Conservation (phyloP, 371 early-diverging fungal species). For the Syncephalis fuscata region DNA sequence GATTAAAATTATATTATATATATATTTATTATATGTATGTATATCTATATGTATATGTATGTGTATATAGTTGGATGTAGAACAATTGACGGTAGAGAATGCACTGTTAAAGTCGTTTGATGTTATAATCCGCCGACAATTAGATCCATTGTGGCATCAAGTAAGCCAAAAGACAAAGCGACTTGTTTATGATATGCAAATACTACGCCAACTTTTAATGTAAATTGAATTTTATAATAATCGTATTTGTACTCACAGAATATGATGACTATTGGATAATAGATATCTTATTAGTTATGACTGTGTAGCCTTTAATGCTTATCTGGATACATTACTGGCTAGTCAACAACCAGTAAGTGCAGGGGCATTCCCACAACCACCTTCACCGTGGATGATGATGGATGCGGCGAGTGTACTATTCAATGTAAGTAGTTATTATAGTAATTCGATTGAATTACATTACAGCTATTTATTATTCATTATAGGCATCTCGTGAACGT, state of each 20-base stretch:
- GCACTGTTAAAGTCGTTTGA: slow-evolving; percentile 73
- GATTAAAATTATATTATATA: neutral
- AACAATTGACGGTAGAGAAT: slow-evolving; percentile 72
- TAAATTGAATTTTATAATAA: slow-evolving; percentile 8
- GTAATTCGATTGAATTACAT: neutral
- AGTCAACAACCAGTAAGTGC: slow-evolving; percentile 18
- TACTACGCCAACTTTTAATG: slow-evolving; percentile 48
- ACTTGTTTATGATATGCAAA: slow-evolving; percentile 53
- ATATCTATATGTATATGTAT: too few species aligned
- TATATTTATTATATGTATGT: too few species aligned
- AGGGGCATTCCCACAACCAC: slow-evolving; percentile 12
- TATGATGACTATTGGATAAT: neutral
- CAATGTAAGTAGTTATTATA: slow-evolving; percentile 14
- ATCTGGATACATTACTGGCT: slow-evolving; percentile 65
- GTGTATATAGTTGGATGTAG: slow-evolving; percentile 37
- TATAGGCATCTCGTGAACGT: neutral
- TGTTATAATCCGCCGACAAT: slow-evolving; percentile 42
- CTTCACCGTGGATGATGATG: slow-evolving; percentile 64
- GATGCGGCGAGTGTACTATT: slow-evolving; percentile 73
- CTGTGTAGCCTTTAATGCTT: slow-evolving; percentile 71
- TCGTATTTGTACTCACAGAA: neutral
- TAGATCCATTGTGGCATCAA: slow-evolving; percentile 82
- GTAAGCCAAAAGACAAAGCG: slow-evolving; percentile 55
- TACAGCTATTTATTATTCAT: neutral
- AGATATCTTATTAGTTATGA: slow-evolving; percentile 69